phyloP scores from a whole-genome alignment of 306 rosid species.

The Castanea mollissima region DNA sequence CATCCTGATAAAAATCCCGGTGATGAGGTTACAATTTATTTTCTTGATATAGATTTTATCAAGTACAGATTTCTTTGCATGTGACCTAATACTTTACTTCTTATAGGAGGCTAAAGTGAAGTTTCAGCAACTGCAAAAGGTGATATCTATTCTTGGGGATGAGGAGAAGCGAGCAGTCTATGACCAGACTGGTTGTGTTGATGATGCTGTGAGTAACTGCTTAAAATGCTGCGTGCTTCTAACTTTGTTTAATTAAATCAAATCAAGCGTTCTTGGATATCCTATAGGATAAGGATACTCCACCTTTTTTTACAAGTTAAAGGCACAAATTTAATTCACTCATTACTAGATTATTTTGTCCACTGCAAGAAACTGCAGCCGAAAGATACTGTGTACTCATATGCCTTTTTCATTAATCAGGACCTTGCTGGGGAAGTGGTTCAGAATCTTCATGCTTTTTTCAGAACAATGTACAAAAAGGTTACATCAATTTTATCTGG shows the following conservation, averaged over 20 bases:
- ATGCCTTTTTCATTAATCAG: slow-evolving; percentile 42
- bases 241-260: background rate
- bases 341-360: background rate
- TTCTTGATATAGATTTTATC: background rate
- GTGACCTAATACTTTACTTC: slow-evolving; percentile 7
- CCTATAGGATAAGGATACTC: background rate
- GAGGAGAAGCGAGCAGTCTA: slow-evolving; percentile 80
- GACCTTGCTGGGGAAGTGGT: slow-evolving; percentile 79
- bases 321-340: background rate
- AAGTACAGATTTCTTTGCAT: background rate
- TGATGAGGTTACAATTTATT: slow-evolving; percentile 55
- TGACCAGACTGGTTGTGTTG: slow-evolving; percentile 87
- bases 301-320: background rate
- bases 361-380: background rate
- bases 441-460: slow-evolving; percentile 55
- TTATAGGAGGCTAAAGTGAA: slow-evolving; percentile 83
- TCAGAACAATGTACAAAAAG: slow-evolving; percentile 67
- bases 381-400: background rate
- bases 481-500: slow-evolving; percentile 29
- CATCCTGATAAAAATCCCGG: slow-evolving; percentile 95
- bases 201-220: slow-evolving; percentile 64
- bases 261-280: background rate
- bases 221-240: background rate
- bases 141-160: slow-evolving; percentile 89
- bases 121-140: slow-evolving; percentile 87